Conservation (phyloP, 2,329 filamentous ascomycete species). For the Apiospora rasikravindrae region DNA sequence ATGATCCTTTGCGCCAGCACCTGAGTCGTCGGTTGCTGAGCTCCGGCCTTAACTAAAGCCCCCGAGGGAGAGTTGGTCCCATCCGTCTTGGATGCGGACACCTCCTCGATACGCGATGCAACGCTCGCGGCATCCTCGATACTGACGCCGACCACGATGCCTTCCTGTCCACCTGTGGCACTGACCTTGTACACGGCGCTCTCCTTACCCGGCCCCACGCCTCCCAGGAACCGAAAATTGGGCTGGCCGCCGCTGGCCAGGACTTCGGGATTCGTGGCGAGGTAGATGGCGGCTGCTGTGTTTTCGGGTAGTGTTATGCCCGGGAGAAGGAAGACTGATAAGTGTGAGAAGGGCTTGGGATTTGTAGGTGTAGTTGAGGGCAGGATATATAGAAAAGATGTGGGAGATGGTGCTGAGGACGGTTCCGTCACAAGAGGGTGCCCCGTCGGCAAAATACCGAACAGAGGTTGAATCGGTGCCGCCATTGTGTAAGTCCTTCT, state of each 20-base stretch:
- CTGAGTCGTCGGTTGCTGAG: conserved; percentile 60
- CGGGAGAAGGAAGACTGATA: conserved; percentile 89
- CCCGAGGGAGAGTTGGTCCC: not conserved
- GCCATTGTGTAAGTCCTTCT: conserved; percentile 17
- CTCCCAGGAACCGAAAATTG: conserved; percentile 85
- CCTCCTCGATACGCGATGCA: conserved; percentile 64
- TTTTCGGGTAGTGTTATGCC: conserved; percentile 73
- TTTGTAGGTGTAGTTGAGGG: conserved; percentile 26
- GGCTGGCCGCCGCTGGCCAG: conserved; percentile 49
- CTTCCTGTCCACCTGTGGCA: conserved; percentile 33
- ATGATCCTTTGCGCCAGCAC: conserved; percentile 92
- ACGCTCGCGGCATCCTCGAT: conserved; percentile 80
- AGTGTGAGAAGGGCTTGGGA: conserved; percentile 70
- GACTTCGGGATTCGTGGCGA: conserved; percentile 57
- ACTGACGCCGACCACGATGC: conserved; percentile 78
- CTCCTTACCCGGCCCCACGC: conserved; percentile 87
- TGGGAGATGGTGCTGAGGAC: conserved; percentile 50
- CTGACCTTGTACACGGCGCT: conserved; percentile 87
- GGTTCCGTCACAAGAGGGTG: conserved; percentile 62
- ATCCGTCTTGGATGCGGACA: conserved; percentile 25
- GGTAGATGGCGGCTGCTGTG: conserved; percentile 88
- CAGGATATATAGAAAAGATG: conserved; percentile 27
- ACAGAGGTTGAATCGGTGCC: conserved; percentile 43
- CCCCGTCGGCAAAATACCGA: conserved; percentile 66
- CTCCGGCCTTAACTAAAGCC: conserved; percentile 32